Base-by-base conservation (phyloP, 768 basidiomycete species). In the Dioszegia aurantiaca region DNA sequence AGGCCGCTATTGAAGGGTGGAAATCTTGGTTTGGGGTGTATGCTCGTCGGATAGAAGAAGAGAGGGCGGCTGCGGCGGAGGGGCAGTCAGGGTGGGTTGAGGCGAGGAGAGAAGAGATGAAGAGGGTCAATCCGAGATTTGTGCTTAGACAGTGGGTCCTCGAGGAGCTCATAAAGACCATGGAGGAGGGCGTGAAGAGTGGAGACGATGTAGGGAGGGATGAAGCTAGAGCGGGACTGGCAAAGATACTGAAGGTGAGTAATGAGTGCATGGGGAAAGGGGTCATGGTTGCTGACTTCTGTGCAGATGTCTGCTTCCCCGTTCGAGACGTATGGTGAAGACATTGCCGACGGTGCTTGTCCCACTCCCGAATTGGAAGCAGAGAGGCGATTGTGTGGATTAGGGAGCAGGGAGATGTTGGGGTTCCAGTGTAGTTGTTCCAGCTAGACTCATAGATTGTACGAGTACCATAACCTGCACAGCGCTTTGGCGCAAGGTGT, bases 401-500 rank as follows among this genome's bases (percentile, higher is more conserved):
- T 90, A 52, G 91, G 91, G 8, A 85, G 84, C 42, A 83, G 79
- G 74, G 82, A 77, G 62, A 81, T 90, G 83, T 77, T 93, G 33
- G 91, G 91, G 1, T 92, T 93, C 78, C 90, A 93, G 74, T 95
- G 91, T 74, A 91, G 89, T 64, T 93, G 91, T 71, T 92, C 90
- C 21, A 91, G 89, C 57, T 73, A 31, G 28, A 30, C 26, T 9
- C 44, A 39, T 39, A 30, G 36, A 24, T 21, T 48, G 47, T n/a
- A n/a, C n/a, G n/a, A n/a, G n/a, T n/a, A n/a, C n/a, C n/a, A n/a
- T n/a, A n/a, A n/a, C n/a, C n/a, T n/a, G n/a, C n/a, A n/a, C n/a
- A n/a, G n/a, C n/a, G n/a, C n/a, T n/a, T n/a, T n/a, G n/a, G n/a
- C n/a, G n/a, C n/a, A n/a, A n/a, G n/a, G n/a, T n/a, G n/a, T n/a